Evolutionary conservation across 768 basidiomycete genomes (phyloP).

Genomic region (Leccinum uliginosum): DNA sequence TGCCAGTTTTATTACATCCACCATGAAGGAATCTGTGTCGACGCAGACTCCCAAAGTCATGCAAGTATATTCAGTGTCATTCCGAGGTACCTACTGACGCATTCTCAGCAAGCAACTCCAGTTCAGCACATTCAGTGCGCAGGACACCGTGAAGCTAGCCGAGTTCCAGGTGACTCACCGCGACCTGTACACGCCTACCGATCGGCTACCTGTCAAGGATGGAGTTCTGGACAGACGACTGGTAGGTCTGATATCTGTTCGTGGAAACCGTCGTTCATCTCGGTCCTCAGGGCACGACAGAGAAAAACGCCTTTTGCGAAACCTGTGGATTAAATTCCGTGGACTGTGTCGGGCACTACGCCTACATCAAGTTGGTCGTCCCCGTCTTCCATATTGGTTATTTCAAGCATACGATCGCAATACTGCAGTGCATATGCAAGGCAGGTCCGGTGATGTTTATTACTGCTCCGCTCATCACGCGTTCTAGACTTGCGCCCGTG

Average conservation of each 20-base stretch:
- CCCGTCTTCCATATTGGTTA: slow-evolving; percentile 99
- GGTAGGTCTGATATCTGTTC: slow-evolving; percentile 40
- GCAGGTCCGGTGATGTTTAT: slow-evolving; percentile 33
- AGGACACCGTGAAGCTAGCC: slow-evolving; percentile 92
- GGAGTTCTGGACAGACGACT: slow-evolving; percentile 91
- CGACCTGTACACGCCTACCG: slow-evolving; percentile 82
- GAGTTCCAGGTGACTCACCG: slow-evolving; percentile 95
- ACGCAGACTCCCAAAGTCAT: slow-evolving; percentile 81
- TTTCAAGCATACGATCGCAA: slow-evolving; percentile 91
- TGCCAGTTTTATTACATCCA: background rate
- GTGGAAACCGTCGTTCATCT: background rate
- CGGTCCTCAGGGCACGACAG: slow-evolving; percentile 76
- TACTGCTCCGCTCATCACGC: background rate
- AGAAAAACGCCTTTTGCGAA: slow-evolving; percentile 89
- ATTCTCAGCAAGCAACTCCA: slow-evolving; percentile 83
- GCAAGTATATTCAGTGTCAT: slow-evolving; percentile 36
- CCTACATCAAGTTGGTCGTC: slow-evolving; percentile 94
- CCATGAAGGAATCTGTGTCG: slow-evolving; percentile 77
- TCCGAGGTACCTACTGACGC: slow-evolving; percentile 4
- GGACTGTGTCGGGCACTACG: slow-evolving; percentile 97
- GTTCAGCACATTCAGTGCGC: slow-evolving; percentile 89
- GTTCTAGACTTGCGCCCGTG: slow-evolving; percentile 80
- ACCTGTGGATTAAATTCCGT: slow-evolving; percentile 90
- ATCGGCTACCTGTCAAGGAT: slow-evolving; percentile 82
- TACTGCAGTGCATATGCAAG: slow-evolving; percentile 97